Conservation (phyloP, 1,139 yeast genomes). For the Hyphopichia burtonii region DNA sequence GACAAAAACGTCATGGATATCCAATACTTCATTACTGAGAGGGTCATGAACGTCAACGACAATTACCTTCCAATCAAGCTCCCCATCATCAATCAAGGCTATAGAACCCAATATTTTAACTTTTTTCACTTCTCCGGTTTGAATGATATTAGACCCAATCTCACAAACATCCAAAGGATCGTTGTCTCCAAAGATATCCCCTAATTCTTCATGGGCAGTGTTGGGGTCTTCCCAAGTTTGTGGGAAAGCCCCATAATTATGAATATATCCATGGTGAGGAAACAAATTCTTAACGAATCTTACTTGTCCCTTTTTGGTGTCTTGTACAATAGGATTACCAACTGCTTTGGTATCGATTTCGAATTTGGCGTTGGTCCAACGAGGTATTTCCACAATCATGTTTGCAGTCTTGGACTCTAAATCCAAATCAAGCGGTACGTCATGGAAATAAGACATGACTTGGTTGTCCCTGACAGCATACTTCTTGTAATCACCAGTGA, state of each 20-base stretch:
- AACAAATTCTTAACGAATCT: slow-evolving; percentile 84
- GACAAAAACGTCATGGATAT: slow-evolving; percentile 71
- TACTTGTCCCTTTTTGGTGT: slow-evolving; percentile 78
- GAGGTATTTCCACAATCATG: slow-evolving; percentile 87
- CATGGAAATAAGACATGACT: slow-evolving; percentile 75
- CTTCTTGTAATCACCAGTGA: slow-evolving; percentile 29
- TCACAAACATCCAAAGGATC: slow-evolving; percentile 92
- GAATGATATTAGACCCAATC: slow-evolving; percentile 70
- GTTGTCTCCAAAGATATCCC: slow-evolving; percentile 76
- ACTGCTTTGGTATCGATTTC: slow-evolving; percentile 68
- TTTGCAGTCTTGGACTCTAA: slow-evolving; percentile 65
- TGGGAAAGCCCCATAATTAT: slow-evolving; percentile 92
- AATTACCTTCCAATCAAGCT: slow-evolving; percentile 90
- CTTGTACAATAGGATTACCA: slow-evolving; percentile 85
- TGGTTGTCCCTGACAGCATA: slow-evolving; percentile 58
- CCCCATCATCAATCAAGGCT: slow-evolving; percentile 90
- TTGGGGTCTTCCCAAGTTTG: slow-evolving; percentile 95
- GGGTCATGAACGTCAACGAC: slow-evolving; percentile 77
- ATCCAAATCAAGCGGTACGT: slow-evolving; percentile 69
- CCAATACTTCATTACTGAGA: slow-evolving; percentile 67
- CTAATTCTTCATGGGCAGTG: slow-evolving; percentile 59
- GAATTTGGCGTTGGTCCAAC: slow-evolving; percentile 89
- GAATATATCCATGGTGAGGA: slow-evolving; percentile 90
- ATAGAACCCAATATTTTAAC: slow-evolving; percentile 84
- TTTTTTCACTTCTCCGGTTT: slow-evolving; percentile 75